Evolutionary conservation across 2,329 filamentous ascomycete species (phyloP), one percentile per base, ranked within the genome.

Genomic region (Penicillium brasilianum): DNA sequence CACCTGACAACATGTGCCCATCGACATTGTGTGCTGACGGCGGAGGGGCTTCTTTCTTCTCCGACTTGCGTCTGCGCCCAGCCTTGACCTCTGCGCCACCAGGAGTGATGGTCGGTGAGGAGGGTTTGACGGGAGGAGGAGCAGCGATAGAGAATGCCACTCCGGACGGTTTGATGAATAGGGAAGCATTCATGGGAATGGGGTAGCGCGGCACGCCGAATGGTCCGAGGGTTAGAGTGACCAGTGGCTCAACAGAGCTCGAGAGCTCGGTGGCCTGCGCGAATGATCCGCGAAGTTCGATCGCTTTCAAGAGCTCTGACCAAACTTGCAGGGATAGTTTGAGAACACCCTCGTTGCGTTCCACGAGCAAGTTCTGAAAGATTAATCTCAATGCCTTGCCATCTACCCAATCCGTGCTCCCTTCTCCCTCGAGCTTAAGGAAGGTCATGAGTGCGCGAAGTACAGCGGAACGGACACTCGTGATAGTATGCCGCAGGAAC

Each of bases 401-500:
- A 72, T 92, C 93, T 44, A 98, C 88, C 96, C 95, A 99, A 34
- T 92, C 91, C 72, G 92, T 90, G 8, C 91, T 92, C 30, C 85
- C 85, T 58, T 91, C 87, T 55, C 88, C 88, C 63, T 93, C 91
- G 22, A 99, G 88, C 67, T 92, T 90, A 69, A 97, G 87, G 78
- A 99, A 99, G 0, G 95, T 99, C 70, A 93, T 87, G 32, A 99
- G 83, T 37, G 95, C 95, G 71, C 96, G 92, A 50, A 99, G 83
- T 4, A 99, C 95, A 10, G 95, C 94, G 43, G 94, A 89, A 56
- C 95, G 91, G 52, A 99, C 95, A 58, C 91, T 97, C 1, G 93
- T 97, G 70, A 99, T 98, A 7, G 96, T 99, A 76, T 99, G 95
- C 60, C 95, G 90, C 48, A 99, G 81, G 83, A 99, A 99, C 3